Base-by-base conservation (phyloP, 768 basidiomycete species). In the Mycena venus region DNA sequence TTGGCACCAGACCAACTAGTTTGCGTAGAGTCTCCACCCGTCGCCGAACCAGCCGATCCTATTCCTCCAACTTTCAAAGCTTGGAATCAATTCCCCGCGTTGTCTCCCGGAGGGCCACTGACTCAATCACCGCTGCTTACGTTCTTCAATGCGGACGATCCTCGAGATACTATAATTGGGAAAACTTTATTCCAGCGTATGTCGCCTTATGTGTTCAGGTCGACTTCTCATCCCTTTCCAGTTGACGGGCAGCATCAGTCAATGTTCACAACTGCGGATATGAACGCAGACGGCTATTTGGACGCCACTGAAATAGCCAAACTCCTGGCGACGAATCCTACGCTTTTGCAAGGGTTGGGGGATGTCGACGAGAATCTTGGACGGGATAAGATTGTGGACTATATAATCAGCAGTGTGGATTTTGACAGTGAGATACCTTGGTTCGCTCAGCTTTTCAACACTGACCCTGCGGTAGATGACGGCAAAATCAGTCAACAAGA, bases 211-310 rank as follows among this genome's bases (percentile, higher is more conserved):
- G 4, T 19, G 10, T 32, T 3, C 55, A 56, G 27, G 7, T 29
- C 55, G 29, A 56, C 23, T 56, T 56, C 55, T 56, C 29, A 56
- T 56, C 15, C 55, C 55, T 25, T 3, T 23, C 8, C 32, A 68
- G 66, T 55, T 53, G 66, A 68, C 12, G 32, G 21, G 51, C 66
- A 68, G 42, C 66, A 68, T 23, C 31, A 68, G 32, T 36, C 51
- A 23, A 68, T 56, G 34, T 68, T 68, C 51, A 44, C 51, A 25
- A 56, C 42, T 32, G 32, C 56, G 34, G 66, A 68, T 56, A 56
- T 56, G 23, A 56, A 68, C 32, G 66, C 49, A 34, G 66, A 68
- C 23, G 66, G 66, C 51, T 68, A 68, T 36, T 34, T 68, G 49
- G 56, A 47, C 17, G 66, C 66, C 49, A 56, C 56, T 56, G 32